A percentile compares a stretch with the other conserved stretches of the same genome.
Conservation (phyloP, 345 rosid species). For the Pelargonium nanum region DNA sequence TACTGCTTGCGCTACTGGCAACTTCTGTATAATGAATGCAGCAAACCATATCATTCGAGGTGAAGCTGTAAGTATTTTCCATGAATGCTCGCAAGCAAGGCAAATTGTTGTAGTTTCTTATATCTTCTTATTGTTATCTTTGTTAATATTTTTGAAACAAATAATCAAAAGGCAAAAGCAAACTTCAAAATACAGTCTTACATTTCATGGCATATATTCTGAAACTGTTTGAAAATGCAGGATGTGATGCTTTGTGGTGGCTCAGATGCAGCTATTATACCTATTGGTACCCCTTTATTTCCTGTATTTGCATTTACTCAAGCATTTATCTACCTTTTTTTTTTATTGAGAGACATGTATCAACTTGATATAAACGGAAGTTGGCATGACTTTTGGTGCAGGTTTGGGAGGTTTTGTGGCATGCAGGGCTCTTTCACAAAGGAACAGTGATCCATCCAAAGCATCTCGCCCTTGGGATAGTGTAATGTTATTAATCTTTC, state of each 20-base stretch:
- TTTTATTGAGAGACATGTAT: constrained; percentile 8
- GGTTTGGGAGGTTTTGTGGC: constrained; percentile 99
- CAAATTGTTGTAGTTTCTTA: constrained; percentile 1
- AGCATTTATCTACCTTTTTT: no score
- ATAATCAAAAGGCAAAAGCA: no score
- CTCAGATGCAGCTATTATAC: constrained; percentile 80
- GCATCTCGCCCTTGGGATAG: constrained; percentile 98
- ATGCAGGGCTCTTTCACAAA: constrained; percentile 79
- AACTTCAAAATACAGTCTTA: not conserved
- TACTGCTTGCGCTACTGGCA: constrained; percentile 93
- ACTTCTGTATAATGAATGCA: constrained; percentile 83
- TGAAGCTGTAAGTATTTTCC: constrained; percentile 76
- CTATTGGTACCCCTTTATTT: constrained; percentile 51
- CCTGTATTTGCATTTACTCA: constrained; percentile 5
- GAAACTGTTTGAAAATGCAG: constrained; percentile 29
- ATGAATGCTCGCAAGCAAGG: constrained; percentile 9
- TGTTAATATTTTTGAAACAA: not conserved
- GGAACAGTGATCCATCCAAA: constrained; percentile 76
- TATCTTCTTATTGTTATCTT: not conserved
- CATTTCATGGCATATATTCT: constrained; percentile 6
- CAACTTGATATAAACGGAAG: constrained; percentile 5
- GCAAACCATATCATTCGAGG: constrained; percentile 90
- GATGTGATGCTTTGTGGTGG: constrained; percentile 97
- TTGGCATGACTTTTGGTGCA: constrained; percentile 28
- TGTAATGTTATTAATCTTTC: constrained; percentile 26